Base-by-base conservation (phyloP, 768 basidiomycete species). In the Daedaleopsis sinensis region DNA sequence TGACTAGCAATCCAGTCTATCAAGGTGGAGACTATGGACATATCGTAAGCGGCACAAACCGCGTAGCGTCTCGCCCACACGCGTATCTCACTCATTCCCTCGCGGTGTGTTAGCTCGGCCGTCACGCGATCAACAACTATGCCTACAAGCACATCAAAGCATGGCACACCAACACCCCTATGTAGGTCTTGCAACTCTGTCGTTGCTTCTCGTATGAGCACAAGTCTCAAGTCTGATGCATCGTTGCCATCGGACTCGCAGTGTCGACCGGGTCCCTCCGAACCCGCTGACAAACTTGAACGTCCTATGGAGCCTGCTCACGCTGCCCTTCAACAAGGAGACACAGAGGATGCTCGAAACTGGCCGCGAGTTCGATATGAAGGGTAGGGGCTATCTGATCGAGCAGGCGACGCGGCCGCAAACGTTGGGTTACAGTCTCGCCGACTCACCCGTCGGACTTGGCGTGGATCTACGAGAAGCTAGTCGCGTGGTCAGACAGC, bases 361-460 rank as follows among this genome's bases (percentile, higher is more conserved):
- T 2, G 38, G 66, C 1, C 19, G 39, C 1, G 65, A 69, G 66
- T 72, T 74, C 65, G 36, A 1, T 0, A 13, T 18, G 6, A 53
- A 50, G 19, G 77, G 77, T 6, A 8, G 2, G 0, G 80, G 77
- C 15, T 80, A 80, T 55, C 36, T 49, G 2, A 12, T 6, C 0
- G 55, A 68, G 50, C 80, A 80, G 24, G 39, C 62, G 10, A 74
- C 73, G 7, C 64, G 68, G 36, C 74, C 76, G 0, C 75, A 76
- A 58, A 76, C 74, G 1, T 47, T 76, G 1, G 85, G 82, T 0
- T 87, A 87, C 64, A 63, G 74, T 11, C 72, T 88, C 4, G 72
- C 82, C 0, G 86, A 88, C 64, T 86, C 84, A 8, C 87, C 86
- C 8, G 77, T 77, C 8, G 86, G 83, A 0, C 62, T 77, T 77